Percentiles rank a stretch among this genome's conserved stretches.
Conservation (phyloP, 331 rosid species). For the Malus hybrid region DNA sequence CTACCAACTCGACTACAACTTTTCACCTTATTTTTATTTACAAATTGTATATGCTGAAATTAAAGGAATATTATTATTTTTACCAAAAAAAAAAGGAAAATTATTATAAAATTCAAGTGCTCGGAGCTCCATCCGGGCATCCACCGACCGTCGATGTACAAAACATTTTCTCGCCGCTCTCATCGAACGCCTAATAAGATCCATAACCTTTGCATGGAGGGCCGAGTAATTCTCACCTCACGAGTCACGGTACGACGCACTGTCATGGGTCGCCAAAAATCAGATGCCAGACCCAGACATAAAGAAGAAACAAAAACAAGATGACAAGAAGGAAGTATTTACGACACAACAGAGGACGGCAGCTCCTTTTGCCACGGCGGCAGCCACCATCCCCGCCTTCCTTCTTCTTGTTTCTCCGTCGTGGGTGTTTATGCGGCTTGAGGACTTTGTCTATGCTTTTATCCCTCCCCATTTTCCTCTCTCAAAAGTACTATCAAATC, state of each 20-base stretch:
- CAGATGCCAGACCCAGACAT: background rate
- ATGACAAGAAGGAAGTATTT: background rate
- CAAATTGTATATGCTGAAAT: background rate
- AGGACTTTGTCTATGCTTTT: constrained; percentile 23
- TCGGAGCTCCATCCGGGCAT: background rate
- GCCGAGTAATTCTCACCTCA: background rate
- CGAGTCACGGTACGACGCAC: background rate
- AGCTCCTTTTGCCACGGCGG: background rate
- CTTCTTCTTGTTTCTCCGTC: background rate
- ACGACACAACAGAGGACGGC: background rate
- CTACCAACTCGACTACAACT: background rate
- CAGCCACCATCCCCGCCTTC: background rate
- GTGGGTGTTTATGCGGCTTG: constrained; percentile 3
- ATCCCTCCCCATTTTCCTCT: constrained; percentile 24
- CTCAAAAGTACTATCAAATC: too few species aligned
- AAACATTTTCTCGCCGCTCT: background rate
- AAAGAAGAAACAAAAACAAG: constrained; percentile 4
- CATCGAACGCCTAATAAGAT: background rate
- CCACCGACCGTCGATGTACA: background rate
- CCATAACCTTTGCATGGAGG: background rate
- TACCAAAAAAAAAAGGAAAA: background rate
- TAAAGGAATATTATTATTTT: background rate
- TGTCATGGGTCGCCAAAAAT: background rate
- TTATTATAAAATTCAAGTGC: background rate
- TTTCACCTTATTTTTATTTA: background rate